A percentile compares a stretch with the other conserved stretches of the same genome.
phyloP scores from a whole-genome alignment of 768 basidiomycete genomes.

The Suillus tomentosus region DNA sequence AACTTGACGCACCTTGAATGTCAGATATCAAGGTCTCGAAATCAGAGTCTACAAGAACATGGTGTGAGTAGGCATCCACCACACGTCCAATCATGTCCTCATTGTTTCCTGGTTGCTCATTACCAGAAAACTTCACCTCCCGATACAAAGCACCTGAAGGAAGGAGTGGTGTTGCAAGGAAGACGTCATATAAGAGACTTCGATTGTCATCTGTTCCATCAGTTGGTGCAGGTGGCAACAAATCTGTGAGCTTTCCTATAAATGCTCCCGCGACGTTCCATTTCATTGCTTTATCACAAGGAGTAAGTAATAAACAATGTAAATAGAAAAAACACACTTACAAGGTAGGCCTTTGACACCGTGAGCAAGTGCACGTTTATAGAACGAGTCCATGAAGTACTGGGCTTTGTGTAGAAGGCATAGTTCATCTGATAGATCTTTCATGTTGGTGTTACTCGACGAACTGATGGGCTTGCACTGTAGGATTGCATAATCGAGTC shows the following conservation, averaged over 20 bases:
- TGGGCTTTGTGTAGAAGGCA: neutral
- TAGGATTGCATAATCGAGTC: neutral
- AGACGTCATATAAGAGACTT: neutral
- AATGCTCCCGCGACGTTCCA: neutral
- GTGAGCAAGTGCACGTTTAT: neutral
- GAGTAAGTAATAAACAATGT: neutral
- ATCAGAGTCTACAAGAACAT: slow-evolving; percentile 18
- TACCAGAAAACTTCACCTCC: slow-evolving; percentile 23
- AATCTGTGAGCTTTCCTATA: neutral
- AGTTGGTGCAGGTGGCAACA: neutral
- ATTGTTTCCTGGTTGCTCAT: slow-evolving; percentile 16
- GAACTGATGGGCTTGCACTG: neutral
- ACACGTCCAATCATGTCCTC: slow-evolving; percentile 17
- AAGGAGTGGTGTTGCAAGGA: neutral
- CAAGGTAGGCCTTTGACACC: neutral
- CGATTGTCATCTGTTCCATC: neutral
- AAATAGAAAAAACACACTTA: neutral
- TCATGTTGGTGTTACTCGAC: neutral
- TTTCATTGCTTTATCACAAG: neutral
- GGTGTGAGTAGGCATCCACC: slow-evolving; percentile 28
- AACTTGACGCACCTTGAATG: neutral
- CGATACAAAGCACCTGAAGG: neutral
- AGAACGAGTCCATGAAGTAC: neutral
- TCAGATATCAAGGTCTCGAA: neutral
- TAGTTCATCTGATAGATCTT: neutral